phyloP scores from a whole-genome alignment of 2,329 filamentous ascomycete species.

The Nigrospora sphaerica region DNA sequence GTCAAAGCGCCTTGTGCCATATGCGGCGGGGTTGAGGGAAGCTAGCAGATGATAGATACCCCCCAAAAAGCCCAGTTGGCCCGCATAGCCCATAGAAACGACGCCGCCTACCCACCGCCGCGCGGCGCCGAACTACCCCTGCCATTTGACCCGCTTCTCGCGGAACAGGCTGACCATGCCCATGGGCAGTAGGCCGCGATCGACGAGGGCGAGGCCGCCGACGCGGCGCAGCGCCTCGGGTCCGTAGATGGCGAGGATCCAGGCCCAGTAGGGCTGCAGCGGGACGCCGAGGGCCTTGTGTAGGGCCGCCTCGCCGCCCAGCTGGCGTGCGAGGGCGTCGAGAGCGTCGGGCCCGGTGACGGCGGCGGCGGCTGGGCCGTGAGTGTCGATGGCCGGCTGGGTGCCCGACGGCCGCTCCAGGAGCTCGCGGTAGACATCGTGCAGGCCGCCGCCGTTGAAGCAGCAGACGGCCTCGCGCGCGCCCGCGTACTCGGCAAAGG shows the following conservation, averaged over 20 bases:
- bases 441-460: conserved; percentile 15
- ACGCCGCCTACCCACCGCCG: too few species aligned
- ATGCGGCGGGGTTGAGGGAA: too few species aligned
- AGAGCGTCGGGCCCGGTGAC: conserved; percentile 11
- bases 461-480: conserved; percentile 24
- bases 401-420: conserved; percentile 19
- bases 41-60: too few species aligned
- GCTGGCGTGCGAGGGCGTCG: conserved; percentile 8
- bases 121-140: conserved; percentile 13
- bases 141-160: conserved; percentile 35
- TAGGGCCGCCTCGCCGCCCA: not conserved
- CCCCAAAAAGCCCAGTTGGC: too few species aligned
- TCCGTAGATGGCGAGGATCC: conserved; percentile 37
- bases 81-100: too few species aligned
- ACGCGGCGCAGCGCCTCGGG: conserved; percentile 35
- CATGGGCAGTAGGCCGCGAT: conserved; percentile 36
- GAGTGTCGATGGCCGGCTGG: conserved; percentile 16
- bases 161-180: conserved; percentile 38
- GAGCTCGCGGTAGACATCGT: conserved; percentile 26
- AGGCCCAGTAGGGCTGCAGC: conserved; percentile 38
- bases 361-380: conserved; percentile 17
- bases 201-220: conserved; percentile 36
- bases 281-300: conserved; percentile 11
- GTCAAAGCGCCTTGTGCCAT: too few species aligned
- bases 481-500: conserved; percentile 33